Evolutionary conservation across 306 rosid species (phyloP).

Genomic region (Prunus armeniaca): DNA sequence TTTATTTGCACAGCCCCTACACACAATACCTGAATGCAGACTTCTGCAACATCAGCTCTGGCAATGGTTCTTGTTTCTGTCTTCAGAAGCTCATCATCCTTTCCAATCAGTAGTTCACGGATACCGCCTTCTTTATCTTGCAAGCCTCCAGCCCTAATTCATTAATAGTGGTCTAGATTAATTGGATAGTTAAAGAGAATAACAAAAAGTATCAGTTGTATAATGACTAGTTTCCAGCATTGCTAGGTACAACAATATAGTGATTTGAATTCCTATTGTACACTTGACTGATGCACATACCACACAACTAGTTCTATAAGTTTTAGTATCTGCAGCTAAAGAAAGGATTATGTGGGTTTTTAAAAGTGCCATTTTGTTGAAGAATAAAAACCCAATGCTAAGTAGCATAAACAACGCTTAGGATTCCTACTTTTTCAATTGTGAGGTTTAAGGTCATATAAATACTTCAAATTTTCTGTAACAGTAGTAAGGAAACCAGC

Average conservation of each 20-base stretch:
- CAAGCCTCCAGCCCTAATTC: conserved; percentile 88
- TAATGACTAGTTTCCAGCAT: not conserved
- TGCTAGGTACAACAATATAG: not conserved
- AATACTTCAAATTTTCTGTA: not conserved
- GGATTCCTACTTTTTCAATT: not conserved
- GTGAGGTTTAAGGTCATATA: not conserved
- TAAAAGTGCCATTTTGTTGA: not conserved
- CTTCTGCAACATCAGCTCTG: conserved; percentile 90
- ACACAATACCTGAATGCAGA: conserved; percentile 73
- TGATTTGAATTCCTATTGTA: not conserved
- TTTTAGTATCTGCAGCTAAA: not conserved
- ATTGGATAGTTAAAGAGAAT: not conserved
- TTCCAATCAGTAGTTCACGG: conserved; percentile 76
- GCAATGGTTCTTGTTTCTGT: conserved; percentile 78
- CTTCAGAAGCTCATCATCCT: conserved; percentile 90
- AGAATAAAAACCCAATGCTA: not conserved
- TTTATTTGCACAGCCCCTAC: not conserved
- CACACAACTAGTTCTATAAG: not conserved
- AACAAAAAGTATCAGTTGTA: not conserved
- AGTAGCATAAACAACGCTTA: not conserved
- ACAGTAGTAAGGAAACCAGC: not conserved
- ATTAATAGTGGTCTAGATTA: conserved; percentile 4
- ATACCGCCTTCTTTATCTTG: conserved; percentile 81
- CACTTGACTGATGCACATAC: not conserved
- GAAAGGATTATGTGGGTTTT: not conserved